These are phyloP conservation scores for Protostelium mycophagum DNA, from an alignment of 78 protist species.

Conservation along the genomic window DNA sequence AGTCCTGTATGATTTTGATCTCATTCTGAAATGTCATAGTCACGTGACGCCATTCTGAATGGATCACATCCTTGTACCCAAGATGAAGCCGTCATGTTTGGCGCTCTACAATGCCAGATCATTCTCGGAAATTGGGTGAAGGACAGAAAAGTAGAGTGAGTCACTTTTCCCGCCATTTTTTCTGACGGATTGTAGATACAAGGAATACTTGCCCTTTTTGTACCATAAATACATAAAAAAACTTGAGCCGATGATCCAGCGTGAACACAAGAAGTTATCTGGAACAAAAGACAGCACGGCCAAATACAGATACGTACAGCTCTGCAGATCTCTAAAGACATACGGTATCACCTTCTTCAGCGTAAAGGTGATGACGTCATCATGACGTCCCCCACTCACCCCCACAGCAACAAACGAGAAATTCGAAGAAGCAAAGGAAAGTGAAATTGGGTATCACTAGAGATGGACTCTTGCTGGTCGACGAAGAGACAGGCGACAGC, in stretches of 20 bases:
- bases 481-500: conserved; percentile 73
- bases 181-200: neutral
- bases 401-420: neutral
- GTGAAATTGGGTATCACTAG: conserved; percentile 75
- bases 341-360: conserved; percentile 83
- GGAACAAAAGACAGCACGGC: conserved; percentile 68
- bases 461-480: conserved; percentile 65
- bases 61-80: conserved; percentile 69
- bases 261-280: conserved; percentile 67
- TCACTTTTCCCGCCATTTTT: neutral
- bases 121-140: conserved; percentile 40
- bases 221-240: conserved; percentile 48
- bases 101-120: conserved; percentile 71
- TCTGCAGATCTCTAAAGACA: conserved; percentile 77
- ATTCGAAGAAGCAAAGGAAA: neutral
- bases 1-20: neutral
- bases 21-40: too few species aligned
- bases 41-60: conserved; percentile 69
- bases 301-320: conserved; percentile 77
- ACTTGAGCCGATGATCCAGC: conserved; percentile 53
- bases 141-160: neutral
- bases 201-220: conserved; percentile 62
- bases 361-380: conserved; percentile 40
- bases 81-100: conserved; percentile 74
- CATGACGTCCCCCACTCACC: neutral